Evolutionary conservation across 768 basidiomycete species (phyloP).

Genomic region (Exidia glandulosa): DNA sequence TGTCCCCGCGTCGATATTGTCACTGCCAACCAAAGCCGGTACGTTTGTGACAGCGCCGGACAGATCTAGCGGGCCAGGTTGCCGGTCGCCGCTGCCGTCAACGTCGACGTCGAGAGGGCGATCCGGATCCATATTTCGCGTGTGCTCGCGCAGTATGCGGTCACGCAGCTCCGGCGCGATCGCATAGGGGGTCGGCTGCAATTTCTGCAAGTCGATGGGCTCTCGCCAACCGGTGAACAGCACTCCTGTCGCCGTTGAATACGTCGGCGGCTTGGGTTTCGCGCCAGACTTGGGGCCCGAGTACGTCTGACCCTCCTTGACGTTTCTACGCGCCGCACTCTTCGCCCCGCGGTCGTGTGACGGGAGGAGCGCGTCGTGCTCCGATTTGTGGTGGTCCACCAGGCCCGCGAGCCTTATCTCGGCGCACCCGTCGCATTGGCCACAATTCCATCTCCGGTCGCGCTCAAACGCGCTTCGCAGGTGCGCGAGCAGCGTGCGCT

Average conservation of each 20-base stretch:
- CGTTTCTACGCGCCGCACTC: not conserved
- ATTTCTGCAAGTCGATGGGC: not conserved
- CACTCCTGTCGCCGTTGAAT: not conserved
- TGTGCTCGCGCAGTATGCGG: not conserved
- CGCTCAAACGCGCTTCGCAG: not conserved
- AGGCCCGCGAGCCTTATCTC: not conserved
- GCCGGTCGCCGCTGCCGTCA: too few relatives aligned
- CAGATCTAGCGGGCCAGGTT: too few relatives aligned
- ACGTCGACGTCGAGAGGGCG: too few relatives aligned
- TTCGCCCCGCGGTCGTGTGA: not conserved
- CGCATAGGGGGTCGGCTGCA: not conserved
- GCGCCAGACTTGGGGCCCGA: not conserved
- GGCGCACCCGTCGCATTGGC: not conserved
- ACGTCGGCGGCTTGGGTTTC: not conserved
- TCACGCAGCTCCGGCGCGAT: not conserved
- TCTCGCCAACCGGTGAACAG: not conserved
- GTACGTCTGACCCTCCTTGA: not conserved
- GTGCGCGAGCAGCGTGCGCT: not conserved
- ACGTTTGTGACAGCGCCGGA: too few relatives aligned
- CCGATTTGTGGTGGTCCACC: not conserved
- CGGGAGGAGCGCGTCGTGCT: not conserved
- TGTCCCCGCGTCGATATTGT: too few relatives aligned
- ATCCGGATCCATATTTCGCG: too few relatives aligned
- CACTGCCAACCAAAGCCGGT: too few relatives aligned
- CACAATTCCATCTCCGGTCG: not conserved